These are phyloP conservation scores for Ophiocordyceps unilateralis DNA, from an alignment of 2,329 filamentous ascomycete genomes.

Conservation along the genomic window DNA sequence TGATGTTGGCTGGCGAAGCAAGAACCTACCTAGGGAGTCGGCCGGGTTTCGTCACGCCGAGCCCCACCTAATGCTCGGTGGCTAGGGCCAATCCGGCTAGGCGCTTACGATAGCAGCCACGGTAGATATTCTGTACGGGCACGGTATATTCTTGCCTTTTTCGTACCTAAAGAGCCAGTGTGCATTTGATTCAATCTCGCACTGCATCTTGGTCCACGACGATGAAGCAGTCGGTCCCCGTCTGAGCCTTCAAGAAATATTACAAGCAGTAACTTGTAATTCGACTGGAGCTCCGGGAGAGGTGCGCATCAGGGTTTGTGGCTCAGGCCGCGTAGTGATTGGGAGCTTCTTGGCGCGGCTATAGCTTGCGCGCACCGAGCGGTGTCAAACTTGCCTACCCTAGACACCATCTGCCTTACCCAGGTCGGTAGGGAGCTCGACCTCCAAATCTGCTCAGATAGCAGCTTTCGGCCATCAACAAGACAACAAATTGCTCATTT, in stretches of 20 bases:
- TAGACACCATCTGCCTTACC: background rate
- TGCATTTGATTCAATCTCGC: background rate
- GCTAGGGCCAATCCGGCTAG: background rate
- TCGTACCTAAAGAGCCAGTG: background rate
- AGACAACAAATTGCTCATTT: background rate
- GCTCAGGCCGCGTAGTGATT: background rate
- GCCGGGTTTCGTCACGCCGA: background rate
- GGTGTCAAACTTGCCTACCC: background rate
- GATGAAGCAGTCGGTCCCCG: background rate
- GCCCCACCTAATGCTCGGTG: background rate
- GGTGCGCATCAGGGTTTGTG: background rate
- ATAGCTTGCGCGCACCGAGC: background rate
- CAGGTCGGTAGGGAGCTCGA: background rate
- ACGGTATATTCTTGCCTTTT: background rate
- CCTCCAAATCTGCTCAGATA: background rate
- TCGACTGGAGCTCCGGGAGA: background rate
- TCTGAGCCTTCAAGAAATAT: background rate
- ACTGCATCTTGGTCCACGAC: background rate
- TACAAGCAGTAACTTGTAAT: background rate
- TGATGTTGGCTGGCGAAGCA: background rate
- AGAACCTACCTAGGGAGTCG: background rate
- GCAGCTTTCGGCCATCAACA: background rate
- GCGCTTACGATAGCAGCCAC: background rate
- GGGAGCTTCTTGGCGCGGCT: background rate
- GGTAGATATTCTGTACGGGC: background rate